phyloP scores from a whole-genome alignment of 495 filamentous ascomycete species.

The Neurospora sp. region DNA sequence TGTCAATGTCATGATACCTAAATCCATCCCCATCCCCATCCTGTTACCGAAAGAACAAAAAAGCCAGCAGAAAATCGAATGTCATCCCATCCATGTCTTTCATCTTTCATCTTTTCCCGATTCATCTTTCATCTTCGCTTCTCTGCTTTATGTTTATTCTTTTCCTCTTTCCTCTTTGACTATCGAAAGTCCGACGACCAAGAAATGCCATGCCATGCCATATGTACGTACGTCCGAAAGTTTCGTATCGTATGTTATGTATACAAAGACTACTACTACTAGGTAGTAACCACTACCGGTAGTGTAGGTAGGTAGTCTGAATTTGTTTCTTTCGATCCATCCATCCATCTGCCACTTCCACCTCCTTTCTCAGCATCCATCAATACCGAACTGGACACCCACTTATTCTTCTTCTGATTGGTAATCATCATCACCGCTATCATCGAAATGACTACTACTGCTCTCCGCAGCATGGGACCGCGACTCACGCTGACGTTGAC shows the following conservation, averaged over 20 bases:
- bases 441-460: not conserved
- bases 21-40: not conserved
- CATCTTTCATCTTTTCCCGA: not conserved
- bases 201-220: not conserved
- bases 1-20: not conserved
- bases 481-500: not conserved
- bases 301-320: not conserved
- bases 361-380: not conserved
- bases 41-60: not conserved
- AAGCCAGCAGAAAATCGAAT: not conserved
- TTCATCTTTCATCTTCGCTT: not conserved
- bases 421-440: not conserved
- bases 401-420: not conserved
- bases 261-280: not conserved
- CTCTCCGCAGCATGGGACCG: not conserved
- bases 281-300: no score
- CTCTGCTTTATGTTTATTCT: not conserved
- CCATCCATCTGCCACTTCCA: not conserved
- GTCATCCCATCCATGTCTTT: not conserved
- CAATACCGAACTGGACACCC: not conserved
- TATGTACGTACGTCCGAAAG: not conserved
- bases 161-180: no score
- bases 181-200: no score
- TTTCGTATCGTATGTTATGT: not conserved
- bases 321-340: not conserved